Percentiles rank a stretch among this genome's conserved stretches.
Evolutionary conservation across 345 rosid species (phyloP).

Genomic region (Brassica rapa): DNA sequence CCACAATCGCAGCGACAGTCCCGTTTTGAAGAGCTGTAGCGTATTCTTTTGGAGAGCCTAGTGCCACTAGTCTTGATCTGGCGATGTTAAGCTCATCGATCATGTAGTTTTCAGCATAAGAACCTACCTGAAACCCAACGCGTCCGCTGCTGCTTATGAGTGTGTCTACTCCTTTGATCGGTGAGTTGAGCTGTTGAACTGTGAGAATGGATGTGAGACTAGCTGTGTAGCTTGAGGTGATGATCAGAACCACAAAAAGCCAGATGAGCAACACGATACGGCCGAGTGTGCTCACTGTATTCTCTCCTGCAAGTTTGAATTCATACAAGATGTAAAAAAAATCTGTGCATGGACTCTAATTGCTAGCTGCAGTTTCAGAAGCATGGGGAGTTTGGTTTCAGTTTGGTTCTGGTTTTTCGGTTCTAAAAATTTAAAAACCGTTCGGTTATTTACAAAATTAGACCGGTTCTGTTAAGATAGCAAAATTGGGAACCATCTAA

Average conservation of each 20-base stretch:
- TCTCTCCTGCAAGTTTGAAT: slow-evolving; percentile 67
- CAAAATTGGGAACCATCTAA: no score
- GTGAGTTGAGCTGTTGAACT: slow-evolving; percentile 82
- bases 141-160: slow-evolving; percentile 52
- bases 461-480: no score
- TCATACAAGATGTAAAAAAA: not conserved
- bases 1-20: slow-evolving; percentile 84
- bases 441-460: no score
- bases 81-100: slow-evolving; percentile 70
- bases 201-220: slow-evolving; percentile 93
- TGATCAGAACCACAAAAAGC: slow-evolving; percentile 86
- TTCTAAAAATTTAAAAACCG: no score
- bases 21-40: slow-evolving; percentile 64
- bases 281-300: slow-evolving; percentile 79
- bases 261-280: slow-evolving; percentile 78
- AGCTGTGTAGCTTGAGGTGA: slow-evolving; percentile 95
- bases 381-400: no score
- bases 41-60: slow-evolving; percentile 81
- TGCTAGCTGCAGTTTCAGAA: not conserved
- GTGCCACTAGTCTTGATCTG: slow-evolving; percentile 71
- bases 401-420: no score
- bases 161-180: slow-evolving; percentile 79
- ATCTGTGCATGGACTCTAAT: not conserved
- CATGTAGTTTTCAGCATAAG: slow-evolving; percentile 79
- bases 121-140: slow-evolving; percentile 81